Percentiles rank a stretch among this genome's conserved stretches.
phyloP scores from a whole-genome alignment of 2,329 filamentous ascomycete genomes.

The Aspergillus calidoustus region DNA sequence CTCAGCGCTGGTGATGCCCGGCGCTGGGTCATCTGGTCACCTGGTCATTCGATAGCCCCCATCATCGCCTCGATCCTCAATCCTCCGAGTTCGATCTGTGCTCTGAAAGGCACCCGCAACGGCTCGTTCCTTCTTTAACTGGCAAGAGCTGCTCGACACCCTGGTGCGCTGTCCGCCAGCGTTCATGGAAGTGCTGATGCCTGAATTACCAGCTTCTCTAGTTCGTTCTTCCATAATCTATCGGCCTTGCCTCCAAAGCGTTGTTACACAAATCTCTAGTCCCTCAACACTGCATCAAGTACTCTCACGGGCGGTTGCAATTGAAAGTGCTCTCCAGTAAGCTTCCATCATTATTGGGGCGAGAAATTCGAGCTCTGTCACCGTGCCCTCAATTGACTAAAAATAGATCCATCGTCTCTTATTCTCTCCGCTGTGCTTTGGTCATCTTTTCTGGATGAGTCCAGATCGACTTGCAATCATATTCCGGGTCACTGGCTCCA shows the following conservation, averaged over 20 bases:
- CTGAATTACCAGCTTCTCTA: neutral
- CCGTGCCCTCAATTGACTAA: constrained; percentile 5
- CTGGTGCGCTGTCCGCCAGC: neutral
- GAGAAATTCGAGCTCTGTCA: neutral
- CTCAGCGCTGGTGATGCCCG: constrained; percentile 1
- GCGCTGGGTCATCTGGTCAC: constrained; percentile 6
- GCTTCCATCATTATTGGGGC: neutral
- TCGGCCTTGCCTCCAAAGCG: neutral
- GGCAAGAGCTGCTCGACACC: constrained; percentile 1
- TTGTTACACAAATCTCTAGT: constrained; percentile 10
- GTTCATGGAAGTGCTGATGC: neutral
- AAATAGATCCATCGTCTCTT: constrained; percentile 11
- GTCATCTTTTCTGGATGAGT: neutral
- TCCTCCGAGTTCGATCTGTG: constrained; percentile 16
- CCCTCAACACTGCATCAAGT: neutral
- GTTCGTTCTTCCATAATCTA: neutral
- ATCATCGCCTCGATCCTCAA: constrained; percentile 1
- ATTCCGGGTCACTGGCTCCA: neutral
- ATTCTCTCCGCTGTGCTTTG: neutral
- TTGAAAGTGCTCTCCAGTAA: neutral
- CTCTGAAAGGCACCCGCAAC: neutral
- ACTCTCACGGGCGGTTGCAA: constrained; percentile 8
- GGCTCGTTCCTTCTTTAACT: constrained; percentile 2
- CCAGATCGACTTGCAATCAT: constrained; percentile 2
- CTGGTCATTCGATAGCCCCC: constrained; percentile 1